Percentiles rank a stretch among this genome's conserved stretches.
These are phyloP conservation scores for Trichoderma erinaceum DNA, from an alignment of 495 filamentous ascomycete species.

Conservation along the genomic window DNA sequence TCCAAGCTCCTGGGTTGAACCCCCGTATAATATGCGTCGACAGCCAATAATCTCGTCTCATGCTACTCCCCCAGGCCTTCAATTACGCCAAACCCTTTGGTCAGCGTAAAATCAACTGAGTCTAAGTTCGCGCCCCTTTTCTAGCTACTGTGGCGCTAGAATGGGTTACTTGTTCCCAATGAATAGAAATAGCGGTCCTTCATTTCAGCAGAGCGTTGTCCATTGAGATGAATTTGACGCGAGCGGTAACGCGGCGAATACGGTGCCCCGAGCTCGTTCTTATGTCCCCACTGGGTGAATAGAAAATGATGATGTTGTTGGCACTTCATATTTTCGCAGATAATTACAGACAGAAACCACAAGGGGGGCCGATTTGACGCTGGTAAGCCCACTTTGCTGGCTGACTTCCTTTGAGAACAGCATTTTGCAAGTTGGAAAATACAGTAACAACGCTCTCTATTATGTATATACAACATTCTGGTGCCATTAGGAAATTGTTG, in stretches of 20 bases:
- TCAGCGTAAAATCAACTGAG: too few species aligned
- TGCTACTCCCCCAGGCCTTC: too few species aligned
- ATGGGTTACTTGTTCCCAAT: too few species aligned
- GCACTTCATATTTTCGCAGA: conserved; percentile 26
- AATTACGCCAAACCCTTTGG: too few species aligned
- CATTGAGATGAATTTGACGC: background rate
- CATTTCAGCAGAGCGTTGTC: background rate
- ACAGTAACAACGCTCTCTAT: background rate
- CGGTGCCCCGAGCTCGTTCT: background rate
- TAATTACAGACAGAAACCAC: conserved; percentile 42
- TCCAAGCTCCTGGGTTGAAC: too few species aligned
- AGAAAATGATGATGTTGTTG: background rate
- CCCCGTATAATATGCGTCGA: too few species aligned
- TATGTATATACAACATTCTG: background rate
- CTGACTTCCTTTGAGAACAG: conserved; percentile 17
- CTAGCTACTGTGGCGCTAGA: too few species aligned
- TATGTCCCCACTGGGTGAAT: background rate
- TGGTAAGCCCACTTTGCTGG: conserved; percentile 16
- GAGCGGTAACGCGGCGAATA: background rate
- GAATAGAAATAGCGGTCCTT: background rate
- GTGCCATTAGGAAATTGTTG: conserved; percentile 19
- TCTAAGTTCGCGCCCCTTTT: too few species aligned
- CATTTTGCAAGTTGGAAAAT: background rate
- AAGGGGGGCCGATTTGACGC: conserved; percentile 24
- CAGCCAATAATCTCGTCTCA: too few species aligned